Evolutionary conservation across 176 grass and related monocot species (phyloP).

Genomic region (Phoenix roebelenii): DNA sequence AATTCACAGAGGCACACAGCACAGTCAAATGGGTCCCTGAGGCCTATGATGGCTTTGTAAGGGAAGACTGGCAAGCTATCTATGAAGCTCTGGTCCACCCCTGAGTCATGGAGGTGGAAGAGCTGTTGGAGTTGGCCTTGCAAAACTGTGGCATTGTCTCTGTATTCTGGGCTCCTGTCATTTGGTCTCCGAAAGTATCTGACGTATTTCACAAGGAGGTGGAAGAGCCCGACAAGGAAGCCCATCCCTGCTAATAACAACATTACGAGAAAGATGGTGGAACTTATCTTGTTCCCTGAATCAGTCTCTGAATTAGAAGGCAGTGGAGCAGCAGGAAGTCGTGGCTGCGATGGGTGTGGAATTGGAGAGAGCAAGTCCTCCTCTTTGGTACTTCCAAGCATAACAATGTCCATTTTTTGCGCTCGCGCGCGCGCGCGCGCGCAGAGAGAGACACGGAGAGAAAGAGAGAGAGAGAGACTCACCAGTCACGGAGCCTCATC

Average conservation of each 20-base stretch:
- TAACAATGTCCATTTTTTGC: too few relatives aligned
- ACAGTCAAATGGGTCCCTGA: conserved; percentile 8
- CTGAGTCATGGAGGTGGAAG: conserved; percentile 80
- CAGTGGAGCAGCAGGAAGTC: conserved; percentile 11
- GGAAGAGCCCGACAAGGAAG: conserved; percentile 74
- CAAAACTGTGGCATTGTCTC: conserved; percentile 36
- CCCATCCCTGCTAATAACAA: conserved; percentile 65
- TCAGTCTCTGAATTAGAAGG: neutral
- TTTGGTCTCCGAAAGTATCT: conserved; percentile 41
- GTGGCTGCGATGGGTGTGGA: conserved; percentile 9
- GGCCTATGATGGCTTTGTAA: neutral
- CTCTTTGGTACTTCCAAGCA: too few relatives aligned
- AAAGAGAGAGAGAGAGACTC: too few relatives aligned
- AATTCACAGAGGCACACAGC: conserved; percentile 9
- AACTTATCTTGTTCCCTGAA: conserved; percentile 54
- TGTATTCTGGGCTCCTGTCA: conserved; percentile 18
- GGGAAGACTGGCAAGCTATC: conserved; percentile 2
- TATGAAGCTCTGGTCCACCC: conserved; percentile 18
- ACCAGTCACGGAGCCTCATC: too few relatives aligned
- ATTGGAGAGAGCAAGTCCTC: conserved; percentile 13
- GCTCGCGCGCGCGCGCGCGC: too few relatives aligned
- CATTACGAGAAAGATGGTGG: conserved; percentile 67
- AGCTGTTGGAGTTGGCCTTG: conserved; percentile 84
- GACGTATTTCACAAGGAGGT: conserved; percentile 43
- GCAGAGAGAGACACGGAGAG: too few relatives aligned